phyloP scores from a whole-genome alignment of 495 filamentous ascomycete genomes.

The Filosporella fistucella region DNA sequence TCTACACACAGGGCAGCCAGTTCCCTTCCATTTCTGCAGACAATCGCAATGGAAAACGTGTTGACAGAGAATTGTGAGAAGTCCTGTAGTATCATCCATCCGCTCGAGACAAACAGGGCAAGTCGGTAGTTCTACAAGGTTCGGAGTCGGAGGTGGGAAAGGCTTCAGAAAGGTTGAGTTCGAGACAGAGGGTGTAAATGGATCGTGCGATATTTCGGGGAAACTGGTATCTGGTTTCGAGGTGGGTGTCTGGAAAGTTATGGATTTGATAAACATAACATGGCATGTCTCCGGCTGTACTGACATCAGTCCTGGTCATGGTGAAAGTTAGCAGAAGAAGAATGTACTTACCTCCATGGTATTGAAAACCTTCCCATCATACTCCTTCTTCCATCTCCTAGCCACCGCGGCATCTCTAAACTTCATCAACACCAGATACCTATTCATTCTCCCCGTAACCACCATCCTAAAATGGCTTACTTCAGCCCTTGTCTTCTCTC shows the following conservation, averaged over 20 bases:
- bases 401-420: constrained; percentile 74
- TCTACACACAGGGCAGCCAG: constrained; percentile 90
- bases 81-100: constrained; percentile 94
- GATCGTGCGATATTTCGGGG: constrained; percentile 60
- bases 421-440: constrained; percentile 98
- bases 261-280: constrained; percentile 91
- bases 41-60: constrained; percentile 98
- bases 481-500: constrained; percentile 79
- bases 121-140: constrained; percentile 86
- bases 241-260: constrained; percentile 52
- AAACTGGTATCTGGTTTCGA: constrained; percentile 40
- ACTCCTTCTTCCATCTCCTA: constrained; percentile 74
- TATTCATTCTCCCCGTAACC: constrained; percentile 77
- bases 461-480: constrained; percentile 97
- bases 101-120: constrained; percentile 96
- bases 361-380: constrained; percentile 94
- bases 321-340: neutral
- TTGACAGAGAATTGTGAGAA: constrained; percentile 94
- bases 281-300: constrained; percentile 94
- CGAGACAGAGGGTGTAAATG: constrained; percentile 53
- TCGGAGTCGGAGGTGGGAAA: constrained; percentile 85
- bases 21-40: constrained; percentile 92
- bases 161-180: constrained; percentile 66
- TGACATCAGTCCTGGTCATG: neutral
- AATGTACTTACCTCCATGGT: constrained; percentile 72